A percentile compares a stretch with the other conserved stretches of the same genome.
Conservation (phyloP, 1,284 basidiomycete genomes). For the Trichosporon faecale region DNA sequence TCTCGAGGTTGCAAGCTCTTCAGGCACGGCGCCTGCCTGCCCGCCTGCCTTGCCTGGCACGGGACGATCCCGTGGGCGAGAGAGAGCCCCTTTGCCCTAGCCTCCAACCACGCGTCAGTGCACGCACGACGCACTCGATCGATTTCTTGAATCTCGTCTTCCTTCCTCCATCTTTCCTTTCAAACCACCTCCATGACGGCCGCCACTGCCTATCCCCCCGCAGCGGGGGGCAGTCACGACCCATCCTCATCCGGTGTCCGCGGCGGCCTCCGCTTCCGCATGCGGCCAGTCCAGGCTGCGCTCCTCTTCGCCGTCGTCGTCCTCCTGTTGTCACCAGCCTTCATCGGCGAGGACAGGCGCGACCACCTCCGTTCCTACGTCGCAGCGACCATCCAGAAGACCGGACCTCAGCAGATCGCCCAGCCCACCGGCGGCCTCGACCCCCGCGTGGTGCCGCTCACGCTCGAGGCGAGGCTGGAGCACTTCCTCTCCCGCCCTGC, state of each 20-base stretch:
- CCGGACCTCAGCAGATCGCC: conserved; percentile 27
- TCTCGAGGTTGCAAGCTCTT: background rate
- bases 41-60: background rate
- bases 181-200: conserved; percentile 9
- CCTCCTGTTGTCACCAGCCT: conserved; percentile 15
- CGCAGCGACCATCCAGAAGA: conserved; percentile 2
- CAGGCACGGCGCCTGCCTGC: background rate
- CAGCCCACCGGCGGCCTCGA: conserved; percentile 37
- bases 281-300: conserved; percentile 20
- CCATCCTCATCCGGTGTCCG: background rate
- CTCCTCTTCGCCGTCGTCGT: conserved; percentile 23
- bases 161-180: background rate
- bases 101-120: too few species aligned
- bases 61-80: background rate
- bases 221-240: background rate
- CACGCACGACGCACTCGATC: background rate
- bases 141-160: background rate
- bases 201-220: conserved; percentile 3
- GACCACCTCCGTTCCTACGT: conserved; percentile 11
- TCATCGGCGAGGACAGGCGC: conserved; percentile 18
- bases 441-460: conserved; percentile 34
- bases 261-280: conserved; percentile 20
- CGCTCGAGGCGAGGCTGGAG: conserved; percentile 39
- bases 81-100: too few species aligned
- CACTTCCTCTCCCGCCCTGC: conserved; percentile 39